Evolutionary conservation across 2,329 filamentous ascomycete genomes (phyloP), one percentile per base, ranked within the genome.

Genomic region (Penicillium sumatraense): DNA sequence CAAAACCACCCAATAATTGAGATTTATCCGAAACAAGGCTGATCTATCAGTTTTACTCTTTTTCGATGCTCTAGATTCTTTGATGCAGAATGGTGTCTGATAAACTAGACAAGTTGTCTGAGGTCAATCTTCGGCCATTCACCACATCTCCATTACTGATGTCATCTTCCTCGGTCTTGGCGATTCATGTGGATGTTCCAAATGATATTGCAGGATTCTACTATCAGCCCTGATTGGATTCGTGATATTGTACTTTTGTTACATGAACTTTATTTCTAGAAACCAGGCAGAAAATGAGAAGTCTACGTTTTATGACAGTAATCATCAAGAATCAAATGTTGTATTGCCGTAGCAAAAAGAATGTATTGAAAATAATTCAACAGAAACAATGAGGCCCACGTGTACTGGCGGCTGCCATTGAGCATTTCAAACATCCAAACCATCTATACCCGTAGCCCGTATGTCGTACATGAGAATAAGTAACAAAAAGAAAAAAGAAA

Each of bases 401-500:
- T 26, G 20, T 36, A 47, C 33, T 36, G 18, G 20, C 18, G 44
- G 49, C 26, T 48, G 33, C 47, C 35, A 53, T 51, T 45, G 27
- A 48, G 33, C 54, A 53, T 55, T 44, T 29, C 20, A 54, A 55
- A 55, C 20, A 45, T 53, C 23, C 35, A 47, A 51, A 24, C 23
- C 55, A 49, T 56, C 42, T 49, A 54, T 58, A 49, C 42, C 38
- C 16, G 47, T 42, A 31, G 44, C 29, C 38, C 42, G 48, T 51
- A 47, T 8, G 23, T 38, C 46, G 31, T 56, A 59, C 46, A 51
- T 49, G 13, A 35, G 35, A 23, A 36, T 16, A 47, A 45, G 24
- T 42, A 2, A 14, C 16, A 51, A 29, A 48, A 11, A 40, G 16
- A 36, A 21, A 44, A 42, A 24, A 38, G 38, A 7, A 38, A 21